Evolutionary conservation across 805 yeast genomes (phyloP), one percentile per base, ranked within the genome.

Genomic region (Kazachstania taianensis): DNA sequence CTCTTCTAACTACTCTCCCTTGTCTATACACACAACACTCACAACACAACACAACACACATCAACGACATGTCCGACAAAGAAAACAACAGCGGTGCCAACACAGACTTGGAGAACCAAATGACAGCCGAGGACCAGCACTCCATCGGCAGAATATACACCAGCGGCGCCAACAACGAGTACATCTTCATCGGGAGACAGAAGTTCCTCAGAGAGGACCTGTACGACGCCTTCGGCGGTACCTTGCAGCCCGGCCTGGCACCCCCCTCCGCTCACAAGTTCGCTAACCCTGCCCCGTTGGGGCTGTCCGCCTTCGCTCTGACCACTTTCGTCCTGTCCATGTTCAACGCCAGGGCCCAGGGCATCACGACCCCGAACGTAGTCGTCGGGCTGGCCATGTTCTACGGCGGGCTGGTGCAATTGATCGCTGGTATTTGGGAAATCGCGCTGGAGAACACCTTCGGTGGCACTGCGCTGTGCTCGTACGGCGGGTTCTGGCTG

Each of bases 151-250:
- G 52, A 37, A 50, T 65, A 19, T 51, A 44, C 40, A 61, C 65
- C 2, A 42, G 58, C 5, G 70, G 69, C 14, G 62, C 54, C 3
- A 79, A 76, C 47, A 75, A 75, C 28, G 80, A 79, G 31, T 77
- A 73, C 52, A 66, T 84, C 38, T 73, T 66, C 43, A 72, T 84
- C 44, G 95, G 94, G 4, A 69, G 75, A 48, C 76, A 79, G 42
- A 77, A 72, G 55, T 84, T 79, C 42, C 65, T 73, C 37, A 72
- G 69, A 46, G 56, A 66, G 35, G 87, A 81, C 34, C 64, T 81
- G 38, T 60, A 65, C 35, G 59, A 59, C 18, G 89, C 89, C 2
- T 81, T 81, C 44, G 95, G 94, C 57, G 95, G 95, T 77, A 69
- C 81, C 14, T 62, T 81, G 53, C 76, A 77, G 45, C 84, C 92